Conservation (phyloP, 2,329 filamentous ascomycete species). For the Mycosphaerella sp. region DNA sequence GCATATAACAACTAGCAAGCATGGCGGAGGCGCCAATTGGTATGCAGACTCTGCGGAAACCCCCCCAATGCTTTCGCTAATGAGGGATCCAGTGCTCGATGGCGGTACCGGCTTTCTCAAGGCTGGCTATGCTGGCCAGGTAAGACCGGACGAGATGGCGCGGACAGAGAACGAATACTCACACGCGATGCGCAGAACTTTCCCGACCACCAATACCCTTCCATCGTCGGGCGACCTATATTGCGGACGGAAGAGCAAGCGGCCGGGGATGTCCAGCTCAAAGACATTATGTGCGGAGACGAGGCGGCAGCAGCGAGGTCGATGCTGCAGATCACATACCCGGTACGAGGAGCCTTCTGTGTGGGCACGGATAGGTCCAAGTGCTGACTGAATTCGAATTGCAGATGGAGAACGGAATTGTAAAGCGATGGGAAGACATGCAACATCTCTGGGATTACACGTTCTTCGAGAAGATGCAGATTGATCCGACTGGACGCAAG, state of each 20-base stretch:
- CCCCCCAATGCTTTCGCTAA: conserved; percentile 12
- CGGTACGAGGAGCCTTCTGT: conserved; percentile 46
- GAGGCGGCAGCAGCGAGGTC: conserved; percentile 92
- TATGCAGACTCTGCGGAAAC: conserved; percentile 26
- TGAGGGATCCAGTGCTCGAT: conserved; percentile 70
- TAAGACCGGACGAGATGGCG: conserved; percentile 35
- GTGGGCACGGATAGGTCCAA: background rate
- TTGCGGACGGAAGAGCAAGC: conserved; percentile 89
- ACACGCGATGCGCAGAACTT: conserved; percentile 63
- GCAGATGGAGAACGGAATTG: conserved; percentile 98
- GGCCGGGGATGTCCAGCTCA: conserved; percentile 62
- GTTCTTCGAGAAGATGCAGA: conserved; percentile 92
- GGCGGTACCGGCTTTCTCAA: conserved; percentile 99
- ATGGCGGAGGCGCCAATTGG: conserved; percentile 48
- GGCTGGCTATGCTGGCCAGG: conserved; percentile 93
- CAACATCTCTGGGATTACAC: conserved; percentile 99
- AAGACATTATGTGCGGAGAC: conserved; percentile 99
- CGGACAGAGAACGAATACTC: background rate
- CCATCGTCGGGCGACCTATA: conserved; percentile 96
- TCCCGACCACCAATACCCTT: conserved; percentile 96
- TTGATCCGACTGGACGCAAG: conserved; percentile 87
- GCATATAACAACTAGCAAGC: conserved; percentile 16
- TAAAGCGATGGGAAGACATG: conserved; percentile 99
- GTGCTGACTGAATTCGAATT: conserved; percentile 14
- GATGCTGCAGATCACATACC: conserved; percentile 98